These are phyloP conservation scores for Taphrina betulina DNA, from an alignment of 1,139 yeast species.

Conservation along the genomic window DNA sequence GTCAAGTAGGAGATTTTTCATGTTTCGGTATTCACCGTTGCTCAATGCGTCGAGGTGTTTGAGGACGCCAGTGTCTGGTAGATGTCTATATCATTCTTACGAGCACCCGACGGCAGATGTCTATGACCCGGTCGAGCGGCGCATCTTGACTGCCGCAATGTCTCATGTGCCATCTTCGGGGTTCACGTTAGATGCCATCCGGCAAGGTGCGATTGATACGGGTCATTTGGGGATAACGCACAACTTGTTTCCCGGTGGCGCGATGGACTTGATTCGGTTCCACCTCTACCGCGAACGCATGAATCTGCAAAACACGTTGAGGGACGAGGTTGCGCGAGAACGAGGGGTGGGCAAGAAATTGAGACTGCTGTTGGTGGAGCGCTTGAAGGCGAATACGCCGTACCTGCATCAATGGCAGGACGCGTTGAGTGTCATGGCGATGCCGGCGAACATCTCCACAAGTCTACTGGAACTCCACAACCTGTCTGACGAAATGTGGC, in stretches of 20 bases:
- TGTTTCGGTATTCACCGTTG: no score
- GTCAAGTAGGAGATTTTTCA: no score
- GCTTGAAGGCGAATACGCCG: slow-evolving; percentile 65
- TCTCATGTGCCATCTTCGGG: slow-evolving; percentile 66
- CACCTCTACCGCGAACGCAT: slow-evolving; percentile 57
- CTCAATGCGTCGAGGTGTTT: no score
- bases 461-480: slow-evolving; percentile 68
- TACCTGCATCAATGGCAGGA: slow-evolving; percentile 47
- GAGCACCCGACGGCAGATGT: slow-evolving; percentile 41
- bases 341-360: slow-evolving; percentile 45
- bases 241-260: slow-evolving; percentile 59
- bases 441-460: slow-evolving; percentile 54
- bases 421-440: slow-evolving; percentile 57
- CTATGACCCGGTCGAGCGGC: slow-evolving; percentile 45
- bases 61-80: neutral
- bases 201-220: slow-evolving; percentile 59
- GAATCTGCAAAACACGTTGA: slow-evolving; percentile 40
- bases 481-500: slow-evolving; percentile 79
- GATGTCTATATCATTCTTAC: slow-evolving; percentile 41
- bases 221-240: slow-evolving; percentile 68
- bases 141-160: slow-evolving; percentile 53
- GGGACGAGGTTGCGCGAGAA: slow-evolving; percentile 42
- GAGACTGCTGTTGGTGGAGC: slow-evolving; percentile 54
- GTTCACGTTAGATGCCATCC: slow-evolving; percentile 61
- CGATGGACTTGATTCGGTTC: slow-evolving; percentile 62